These are phyloP conservation scores for Kwoniella europaea DNA, from an alignment of 768 basidiomycete genomes.

Conservation along the genomic window DNA sequence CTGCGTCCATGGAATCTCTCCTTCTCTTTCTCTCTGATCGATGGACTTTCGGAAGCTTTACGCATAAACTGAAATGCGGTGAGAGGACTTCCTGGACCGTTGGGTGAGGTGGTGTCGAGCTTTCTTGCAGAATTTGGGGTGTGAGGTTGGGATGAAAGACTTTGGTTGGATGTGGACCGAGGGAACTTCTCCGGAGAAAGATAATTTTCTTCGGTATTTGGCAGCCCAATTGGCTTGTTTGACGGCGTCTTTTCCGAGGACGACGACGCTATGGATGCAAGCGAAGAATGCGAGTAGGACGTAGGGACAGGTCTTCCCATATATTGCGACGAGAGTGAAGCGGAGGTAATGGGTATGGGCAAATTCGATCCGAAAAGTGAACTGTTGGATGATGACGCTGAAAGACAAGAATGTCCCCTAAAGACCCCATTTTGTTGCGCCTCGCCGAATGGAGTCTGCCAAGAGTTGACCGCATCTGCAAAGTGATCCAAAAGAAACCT, in stretches of 20 bases:
- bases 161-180: background rate
- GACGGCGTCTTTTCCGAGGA: background rate
- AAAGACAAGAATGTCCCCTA: background rate
- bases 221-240: background rate
- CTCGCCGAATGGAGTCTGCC: slow-evolving; percentile 9
- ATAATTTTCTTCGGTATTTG: background rate
- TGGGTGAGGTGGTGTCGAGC: background rate
- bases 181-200: slow-evolving; percentile 3
- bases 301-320: background rate
- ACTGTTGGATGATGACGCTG: slow-evolving; percentile 12
- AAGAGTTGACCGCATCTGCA: slow-evolving; percentile 31
- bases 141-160: background rate
- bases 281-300: slow-evolving; percentile 6
- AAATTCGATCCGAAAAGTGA: slow-evolving; percentile 1
- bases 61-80: slow-evolving; percentile 84
- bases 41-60: slow-evolving; percentile 62
- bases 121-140: background rate
- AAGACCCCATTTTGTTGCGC: too few species aligned
- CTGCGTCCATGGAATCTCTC: slow-evolving; percentile 31
- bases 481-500: slow-evolving; percentile 52
- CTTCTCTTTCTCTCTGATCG: slow-evolving; percentile 44
- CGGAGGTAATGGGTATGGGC: background rate
- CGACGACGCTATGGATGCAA: background rate
- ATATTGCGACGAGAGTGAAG: slow-evolving; percentile 4
- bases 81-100: slow-evolving; percentile 52